These are phyloP conservation scores for Amanita jacksonii DNA, from an alignment of 768 basidiomycete genomes.

Conservation along the genomic window DNA sequence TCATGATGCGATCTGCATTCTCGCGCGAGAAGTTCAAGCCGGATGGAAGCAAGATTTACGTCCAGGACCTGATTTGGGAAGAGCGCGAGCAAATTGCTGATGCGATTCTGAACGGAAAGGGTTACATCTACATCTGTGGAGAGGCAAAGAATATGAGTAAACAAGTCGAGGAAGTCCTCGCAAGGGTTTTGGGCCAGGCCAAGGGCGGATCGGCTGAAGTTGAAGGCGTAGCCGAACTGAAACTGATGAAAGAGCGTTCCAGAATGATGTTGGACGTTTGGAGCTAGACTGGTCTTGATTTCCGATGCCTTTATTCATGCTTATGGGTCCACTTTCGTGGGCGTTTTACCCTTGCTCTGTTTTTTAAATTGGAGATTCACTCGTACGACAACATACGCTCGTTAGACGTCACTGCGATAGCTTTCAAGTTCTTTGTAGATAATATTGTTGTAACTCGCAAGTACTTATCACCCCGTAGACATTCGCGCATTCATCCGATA, in stretches of 20 bases:
- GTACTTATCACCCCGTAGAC: too few species aligned
- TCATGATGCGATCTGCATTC: constrained; percentile 82
- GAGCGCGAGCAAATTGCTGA: constrained; percentile 76
- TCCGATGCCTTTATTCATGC: neutral
- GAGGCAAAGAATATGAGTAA: constrained; percentile 97
- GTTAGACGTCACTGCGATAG: too few species aligned
- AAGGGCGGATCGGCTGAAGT: constrained; percentile 86
- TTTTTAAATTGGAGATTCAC: neutral
- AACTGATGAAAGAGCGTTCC: constrained; percentile 90
- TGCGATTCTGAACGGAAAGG: constrained; percentile 88
- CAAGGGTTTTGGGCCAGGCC: constrained; percentile 79
- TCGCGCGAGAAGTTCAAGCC: constrained; percentile 87
- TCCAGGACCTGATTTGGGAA: constrained; percentile 95
- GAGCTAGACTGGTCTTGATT: constrained; percentile 43
- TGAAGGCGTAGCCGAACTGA: constrained; percentile 87
- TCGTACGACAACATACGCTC: too few species aligned
- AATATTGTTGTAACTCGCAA: too few species aligned
- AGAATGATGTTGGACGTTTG: constrained; percentile 83
- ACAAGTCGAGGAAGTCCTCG: constrained; percentile 85
- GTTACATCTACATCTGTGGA: constrained; percentile 96
- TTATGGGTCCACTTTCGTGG: neutral
- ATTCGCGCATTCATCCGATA: too few species aligned
- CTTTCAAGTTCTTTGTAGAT: too few species aligned
- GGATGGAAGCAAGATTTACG: constrained; percentile 94
- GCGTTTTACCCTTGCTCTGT: neutral